Evolutionary conservation across 495 filamentous ascomycete genomes (phyloP).

Genomic region (Evernia prunastri): DNA sequence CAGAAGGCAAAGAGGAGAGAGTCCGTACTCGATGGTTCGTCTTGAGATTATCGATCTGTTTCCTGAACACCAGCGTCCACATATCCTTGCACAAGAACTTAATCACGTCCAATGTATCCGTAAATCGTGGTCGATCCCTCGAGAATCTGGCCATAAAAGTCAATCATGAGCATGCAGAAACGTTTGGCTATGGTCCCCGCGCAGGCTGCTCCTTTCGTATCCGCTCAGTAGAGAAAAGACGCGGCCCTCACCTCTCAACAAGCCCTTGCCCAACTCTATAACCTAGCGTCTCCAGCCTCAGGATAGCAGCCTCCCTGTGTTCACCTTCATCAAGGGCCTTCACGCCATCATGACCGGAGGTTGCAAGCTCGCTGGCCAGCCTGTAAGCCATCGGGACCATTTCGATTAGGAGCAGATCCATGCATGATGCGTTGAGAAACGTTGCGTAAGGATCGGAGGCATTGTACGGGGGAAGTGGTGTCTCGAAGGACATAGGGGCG

Average conservation of each 20-base stretch:
- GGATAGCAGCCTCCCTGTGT: slow-evolving; percentile 73
- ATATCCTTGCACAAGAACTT: slow-evolving; percentile 98
- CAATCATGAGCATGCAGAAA: background rate
- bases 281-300: slow-evolving; percentile 74
- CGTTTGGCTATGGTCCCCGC: background rate
- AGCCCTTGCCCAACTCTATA: slow-evolving; percentile 91
- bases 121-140: slow-evolving; percentile 76
- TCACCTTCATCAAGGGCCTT: slow-evolving; percentile 66
- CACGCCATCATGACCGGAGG: slow-evolving; percentile 26
- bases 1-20: background rate
- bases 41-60: slow-evolving; percentile 97
- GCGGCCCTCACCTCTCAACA: slow-evolving; percentile 67
- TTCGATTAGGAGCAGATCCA: slow-evolving; percentile 94
- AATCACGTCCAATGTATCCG: slow-evolving; percentile 81
- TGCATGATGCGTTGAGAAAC: slow-evolving; percentile 70
- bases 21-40: slow-evolving; percentile 80
- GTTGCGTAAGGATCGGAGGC: slow-evolving; percentile 68
- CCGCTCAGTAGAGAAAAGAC: background rate
- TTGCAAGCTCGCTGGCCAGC: slow-evolving; percentile 44
- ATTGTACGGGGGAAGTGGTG: slow-evolving; percentile 58
- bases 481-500: slow-evolving; percentile 67
- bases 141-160: slow-evolving; percentile 58
- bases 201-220: background rate
- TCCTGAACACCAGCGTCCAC: slow-evolving; percentile 88
- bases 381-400: slow-evolving; percentile 91